phyloP scores from a whole-genome alignment of 192 early-diverging fungal species.

The Gonapodya prolifera region DNA sequence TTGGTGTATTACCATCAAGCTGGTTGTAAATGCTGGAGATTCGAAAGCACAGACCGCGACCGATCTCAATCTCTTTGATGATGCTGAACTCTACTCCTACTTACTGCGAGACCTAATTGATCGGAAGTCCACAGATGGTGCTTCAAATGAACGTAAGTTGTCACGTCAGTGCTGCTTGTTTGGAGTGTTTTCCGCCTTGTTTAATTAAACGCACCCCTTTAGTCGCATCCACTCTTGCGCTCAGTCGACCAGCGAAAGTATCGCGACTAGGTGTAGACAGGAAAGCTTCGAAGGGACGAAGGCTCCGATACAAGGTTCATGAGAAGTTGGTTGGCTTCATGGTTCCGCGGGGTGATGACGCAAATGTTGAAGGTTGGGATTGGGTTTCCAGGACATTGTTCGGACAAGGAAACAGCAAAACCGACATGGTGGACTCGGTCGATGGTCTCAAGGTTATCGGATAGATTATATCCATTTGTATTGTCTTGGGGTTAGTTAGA shows the following conservation, averaged over 20 bases:
- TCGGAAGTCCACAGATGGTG: not conserved
- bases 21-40: too few relatives aligned
- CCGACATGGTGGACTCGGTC: not conserved
- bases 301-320: not conserved
- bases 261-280: not conserved
- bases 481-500: too few relatives aligned
- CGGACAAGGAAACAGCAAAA: not conserved
- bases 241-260: not conserved
- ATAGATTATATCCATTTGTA: too few relatives aligned
- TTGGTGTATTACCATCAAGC: too few relatives aligned
- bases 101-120: not conserved
- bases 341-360: not conserved
- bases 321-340: not conserved
- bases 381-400: not conserved
- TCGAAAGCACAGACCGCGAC: not conserved
- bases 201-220: not conserved
- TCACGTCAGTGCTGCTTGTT: too few relatives aligned
- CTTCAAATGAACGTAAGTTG: not conserved
- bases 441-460: not conserved
- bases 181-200: too few relatives aligned
- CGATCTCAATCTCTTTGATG: not conserved
- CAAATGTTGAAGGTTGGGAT: not conserved
- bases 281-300: not conserved
- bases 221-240: not conserved
- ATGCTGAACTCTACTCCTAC: not conserved